Percentiles rank a stretch among this genome's conserved stretches.
These are phyloP conservation scores for Kwoniella shivajii DNA, from an alignment of 1,284 basidiomycete species.

Conservation along the genomic window DNA sequence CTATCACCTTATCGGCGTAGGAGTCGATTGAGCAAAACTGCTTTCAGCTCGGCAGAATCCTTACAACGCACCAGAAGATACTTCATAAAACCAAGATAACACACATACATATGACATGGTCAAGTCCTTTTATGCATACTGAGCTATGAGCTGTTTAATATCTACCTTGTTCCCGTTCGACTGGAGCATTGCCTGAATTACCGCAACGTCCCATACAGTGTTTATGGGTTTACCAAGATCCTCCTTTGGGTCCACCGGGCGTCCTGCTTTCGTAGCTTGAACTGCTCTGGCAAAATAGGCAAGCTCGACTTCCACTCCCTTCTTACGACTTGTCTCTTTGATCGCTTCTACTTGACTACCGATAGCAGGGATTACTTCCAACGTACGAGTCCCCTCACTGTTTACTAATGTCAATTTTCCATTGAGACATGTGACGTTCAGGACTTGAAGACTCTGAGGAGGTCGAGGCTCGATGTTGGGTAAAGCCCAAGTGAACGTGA, in stretches of 20 bases:
- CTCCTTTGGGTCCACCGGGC: slow-evolving; percentile 1
- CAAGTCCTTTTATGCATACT: slow-evolving; percentile 1
- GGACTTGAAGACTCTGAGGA: slow-evolving; percentile 5
- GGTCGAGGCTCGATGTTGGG: slow-evolving; percentile 6
- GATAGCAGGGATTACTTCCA: slow-evolving; percentile 6
- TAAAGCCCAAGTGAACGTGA: slow-evolving; percentile 13
- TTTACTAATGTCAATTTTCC: slow-evolving; percentile 9
- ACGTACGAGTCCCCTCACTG: slow-evolving; percentile 1
- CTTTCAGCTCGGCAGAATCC: no score
- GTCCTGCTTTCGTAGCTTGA: slow-evolving; percentile 9
- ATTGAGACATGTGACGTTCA: slow-evolving; percentile 11
- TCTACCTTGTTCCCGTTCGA: slow-evolving; percentile 9
- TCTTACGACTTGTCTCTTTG: slow-evolving; percentile 10
- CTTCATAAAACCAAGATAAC: no score
- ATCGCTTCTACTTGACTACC: slow-evolving; percentile 9
- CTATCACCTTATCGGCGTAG: no score
- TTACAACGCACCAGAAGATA: no score
- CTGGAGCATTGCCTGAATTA: slow-evolving; percentile 10
- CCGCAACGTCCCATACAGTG: slow-evolving; percentile 10
- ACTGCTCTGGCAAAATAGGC: slow-evolving; percentile 12
- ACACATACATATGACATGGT: no score
- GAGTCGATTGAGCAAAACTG: no score
- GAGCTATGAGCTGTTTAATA: slow-evolving; percentile 5
- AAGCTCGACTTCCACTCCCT: slow-evolving; percentile 11
- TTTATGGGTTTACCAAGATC: slow-evolving; percentile 8